phyloP scores from a whole-genome alignment of 768 basidiomycete species.

The Boletus reticulatus region DNA sequence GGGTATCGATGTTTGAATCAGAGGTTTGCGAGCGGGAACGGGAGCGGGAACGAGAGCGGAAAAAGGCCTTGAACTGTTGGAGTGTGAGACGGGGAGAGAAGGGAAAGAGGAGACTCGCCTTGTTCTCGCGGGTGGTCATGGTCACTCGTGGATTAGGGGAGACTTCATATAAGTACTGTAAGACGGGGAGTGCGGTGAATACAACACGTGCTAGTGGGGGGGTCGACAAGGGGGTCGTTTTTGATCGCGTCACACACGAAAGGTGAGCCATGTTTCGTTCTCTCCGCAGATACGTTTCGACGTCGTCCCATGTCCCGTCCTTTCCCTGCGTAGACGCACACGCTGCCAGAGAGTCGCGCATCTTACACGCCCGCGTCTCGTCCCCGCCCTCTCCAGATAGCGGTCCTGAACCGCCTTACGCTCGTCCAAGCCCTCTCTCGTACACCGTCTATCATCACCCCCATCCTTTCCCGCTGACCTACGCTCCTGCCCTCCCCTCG shows the following conservation, averaged over 20 bases:
- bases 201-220: too few relatives aligned
- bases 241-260: too few relatives aligned
- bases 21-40: slow-evolving; percentile 37
- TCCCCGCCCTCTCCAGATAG: slow-evolving; percentile 32
- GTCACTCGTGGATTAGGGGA: neutral
- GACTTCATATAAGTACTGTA: too few relatives aligned
- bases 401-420: slow-evolving; percentile 83
- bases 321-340: slow-evolving; percentile 88
- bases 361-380: slow-evolving; percentile 25
- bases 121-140: slow-evolving; percentile 28
- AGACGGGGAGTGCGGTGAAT: too few relatives aligned
- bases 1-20: slow-evolving; percentile 2
- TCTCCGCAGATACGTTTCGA: neutral
- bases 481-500: slow-evolving; percentile 56
- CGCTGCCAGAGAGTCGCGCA: slow-evolving; percentile 60
- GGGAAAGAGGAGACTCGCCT: slow-evolving; percentile 20
- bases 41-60: slow-evolving; percentile 53
- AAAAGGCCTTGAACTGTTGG: slow-evolving; percentile 58
- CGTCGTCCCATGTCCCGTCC: neutral
- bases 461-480: slow-evolving; percentile 62
- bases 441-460: slow-evolving; percentile 70
- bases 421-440: slow-evolving; percentile 69
- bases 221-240: too few relatives aligned
- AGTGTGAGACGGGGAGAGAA: neutral
- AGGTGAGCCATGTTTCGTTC: neutral